Evolutionary conservation across 176 grass and related monocot genomes (phyloP).

Genomic region (Rhynchospora tenuis): DNA sequence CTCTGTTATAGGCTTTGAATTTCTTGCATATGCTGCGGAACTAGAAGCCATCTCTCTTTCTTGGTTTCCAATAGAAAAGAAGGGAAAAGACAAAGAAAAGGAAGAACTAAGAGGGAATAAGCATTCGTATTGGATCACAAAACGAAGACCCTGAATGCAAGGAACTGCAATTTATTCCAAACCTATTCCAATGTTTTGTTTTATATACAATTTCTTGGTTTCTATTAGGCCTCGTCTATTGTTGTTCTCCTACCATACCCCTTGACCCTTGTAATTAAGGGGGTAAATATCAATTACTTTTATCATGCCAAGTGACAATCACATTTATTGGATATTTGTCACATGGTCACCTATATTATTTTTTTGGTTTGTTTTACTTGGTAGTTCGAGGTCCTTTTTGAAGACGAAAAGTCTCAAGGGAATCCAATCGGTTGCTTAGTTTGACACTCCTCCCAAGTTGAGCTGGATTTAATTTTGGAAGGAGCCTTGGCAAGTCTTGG

Average conservation of each 20-base stretch:
- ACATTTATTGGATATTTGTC: constrained; percentile 11
- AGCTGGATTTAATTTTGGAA: neutral
- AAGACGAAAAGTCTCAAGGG: constrained; percentile 4
- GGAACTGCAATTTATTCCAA: neutral
- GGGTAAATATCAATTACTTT: constrained; percentile 7
- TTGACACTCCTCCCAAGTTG: constrained; percentile 21
- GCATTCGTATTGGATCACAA: neutral
- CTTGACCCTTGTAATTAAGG: constrained; percentile 15
- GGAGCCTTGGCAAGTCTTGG: neutral
- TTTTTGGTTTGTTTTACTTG: constrained; percentile 1
- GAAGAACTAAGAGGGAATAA: constrained; percentile 6
- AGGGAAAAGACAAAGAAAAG: neutral
- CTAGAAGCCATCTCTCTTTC: constrained; percentile 9
- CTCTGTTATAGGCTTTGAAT: constrained; percentile 6
- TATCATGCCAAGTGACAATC: constrained; percentile 1
- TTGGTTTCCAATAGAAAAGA: neutral
- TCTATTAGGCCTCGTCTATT: neutral
- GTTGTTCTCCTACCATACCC: neutral
- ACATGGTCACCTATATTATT: constrained; percentile 12
- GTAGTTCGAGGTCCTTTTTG: constrained; percentile 10
- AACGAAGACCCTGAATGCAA: constrained; percentile 4
- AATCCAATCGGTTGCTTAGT: constrained; percentile 24
- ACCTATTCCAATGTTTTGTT: constrained; percentile 18
- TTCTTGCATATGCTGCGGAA: constrained; percentile 16
- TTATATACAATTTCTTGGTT: constrained; percentile 7